Conservation (phyloP, 331 rosid genomes). For the Ulmus americana region DNA sequence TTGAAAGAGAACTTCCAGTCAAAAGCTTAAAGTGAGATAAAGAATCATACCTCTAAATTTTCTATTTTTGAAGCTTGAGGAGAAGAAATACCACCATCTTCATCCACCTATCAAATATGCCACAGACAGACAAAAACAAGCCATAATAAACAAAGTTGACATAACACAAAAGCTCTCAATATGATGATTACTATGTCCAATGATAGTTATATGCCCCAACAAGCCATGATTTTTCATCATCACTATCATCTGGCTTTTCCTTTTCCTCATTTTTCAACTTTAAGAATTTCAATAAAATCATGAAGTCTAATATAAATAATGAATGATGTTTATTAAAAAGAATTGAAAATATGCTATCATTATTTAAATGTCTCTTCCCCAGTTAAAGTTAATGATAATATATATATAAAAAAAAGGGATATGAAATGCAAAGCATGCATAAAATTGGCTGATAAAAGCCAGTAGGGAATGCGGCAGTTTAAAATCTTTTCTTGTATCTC, state of each 20-base stretch:
- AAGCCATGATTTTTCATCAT: not conserved
- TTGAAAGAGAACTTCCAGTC: not conserved
- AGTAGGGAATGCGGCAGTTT: not conserved
- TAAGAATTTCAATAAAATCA: too few relatives aligned
- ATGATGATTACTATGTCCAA: not conserved
- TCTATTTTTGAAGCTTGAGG: conserved; percentile 42
- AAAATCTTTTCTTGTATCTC: conserved; percentile 8
- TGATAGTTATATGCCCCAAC: not conserved
- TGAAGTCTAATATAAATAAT: too few relatives aligned
- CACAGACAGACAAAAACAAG: not conserved
- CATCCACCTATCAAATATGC: conserved; percentile 53
- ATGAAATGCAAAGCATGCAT: not conserved
- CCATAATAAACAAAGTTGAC: not conserved
- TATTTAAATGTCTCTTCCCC: not conserved
- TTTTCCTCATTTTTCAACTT: not conserved
- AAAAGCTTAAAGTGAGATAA: conserved; percentile 15
- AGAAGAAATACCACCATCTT: conserved; percentile 39
- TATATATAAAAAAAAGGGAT: too few relatives aligned
- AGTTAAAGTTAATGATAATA: not conserved
- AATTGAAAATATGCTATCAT: not conserved
- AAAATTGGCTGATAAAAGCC: not conserved
- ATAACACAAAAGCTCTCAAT: not conserved
- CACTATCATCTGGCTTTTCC: not conserved
- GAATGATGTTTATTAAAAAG: too few relatives aligned
- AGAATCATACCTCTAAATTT: conserved; percentile 47